Conservation (phyloP, 2,329 filamentous ascomycete genomes). For the Aureobasidium vineae region DNA sequence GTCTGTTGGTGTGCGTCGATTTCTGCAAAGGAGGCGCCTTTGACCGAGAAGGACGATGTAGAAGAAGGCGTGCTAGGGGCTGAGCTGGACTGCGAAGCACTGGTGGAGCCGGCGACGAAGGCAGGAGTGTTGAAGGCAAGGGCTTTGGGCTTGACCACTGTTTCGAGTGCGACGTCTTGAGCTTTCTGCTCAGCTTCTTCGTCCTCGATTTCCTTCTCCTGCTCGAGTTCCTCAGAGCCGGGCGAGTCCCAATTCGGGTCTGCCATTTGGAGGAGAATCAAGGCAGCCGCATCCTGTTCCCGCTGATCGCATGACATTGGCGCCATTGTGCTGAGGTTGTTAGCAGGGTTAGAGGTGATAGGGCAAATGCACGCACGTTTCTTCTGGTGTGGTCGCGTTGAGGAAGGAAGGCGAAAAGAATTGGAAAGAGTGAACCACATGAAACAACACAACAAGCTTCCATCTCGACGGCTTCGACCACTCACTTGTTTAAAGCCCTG, state of each 20-base stretch:
- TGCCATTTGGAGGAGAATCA: background rate
- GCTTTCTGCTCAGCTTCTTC: background rate
- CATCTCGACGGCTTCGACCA: background rate
- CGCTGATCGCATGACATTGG: too few species aligned
- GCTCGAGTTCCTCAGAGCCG: background rate
- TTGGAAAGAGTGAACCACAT: background rate
- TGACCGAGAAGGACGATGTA: background rate
- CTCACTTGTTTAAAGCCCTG: background rate
- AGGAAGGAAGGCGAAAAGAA: background rate
- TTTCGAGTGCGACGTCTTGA: too few species aligned
- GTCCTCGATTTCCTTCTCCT: background rate
- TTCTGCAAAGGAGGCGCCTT: background rate
- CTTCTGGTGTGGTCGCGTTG: background rate
- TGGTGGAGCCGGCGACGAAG: background rate
- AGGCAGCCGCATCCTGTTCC: background rate
- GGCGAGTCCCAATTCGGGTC: background rate
- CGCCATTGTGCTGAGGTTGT: background rate
- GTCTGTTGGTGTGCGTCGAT: background rate
- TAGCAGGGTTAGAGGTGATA: too few species aligned
- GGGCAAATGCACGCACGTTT: background rate
- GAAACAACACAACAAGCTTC: background rate
- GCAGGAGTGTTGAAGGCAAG: too few species aligned
- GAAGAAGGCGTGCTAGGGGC: background rate
- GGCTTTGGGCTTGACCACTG: too few species aligned
- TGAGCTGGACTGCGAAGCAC: background rate